Conservation (phyloP, 139 green algal genomes). For the Choricystis sp. region DNA sequence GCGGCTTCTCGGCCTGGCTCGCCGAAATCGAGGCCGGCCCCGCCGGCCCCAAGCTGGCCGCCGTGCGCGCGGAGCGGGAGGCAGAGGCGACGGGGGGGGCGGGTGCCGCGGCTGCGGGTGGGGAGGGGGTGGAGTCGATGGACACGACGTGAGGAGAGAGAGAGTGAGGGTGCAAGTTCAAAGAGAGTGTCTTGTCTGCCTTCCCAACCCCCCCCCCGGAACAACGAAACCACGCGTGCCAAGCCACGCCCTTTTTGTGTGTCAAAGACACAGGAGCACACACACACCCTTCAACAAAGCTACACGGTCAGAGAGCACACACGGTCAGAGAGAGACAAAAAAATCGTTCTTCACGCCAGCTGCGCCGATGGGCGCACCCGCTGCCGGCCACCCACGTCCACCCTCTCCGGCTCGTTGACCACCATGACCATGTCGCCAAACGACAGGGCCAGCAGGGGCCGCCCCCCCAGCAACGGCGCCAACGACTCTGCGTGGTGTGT, state of each 20-base stretch:
- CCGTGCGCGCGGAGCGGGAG: neutral
- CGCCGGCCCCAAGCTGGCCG: neutral
- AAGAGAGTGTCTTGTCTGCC: no score
- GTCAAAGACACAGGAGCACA: no score
- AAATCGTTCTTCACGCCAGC: neutral
- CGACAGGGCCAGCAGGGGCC: slow-evolving; percentile 46
- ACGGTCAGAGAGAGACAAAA: neutral
- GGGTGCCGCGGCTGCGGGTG: neutral
- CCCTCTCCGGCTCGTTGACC: slow-evolving; percentile 12
- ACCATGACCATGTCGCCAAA: slow-evolving; percentile 68
- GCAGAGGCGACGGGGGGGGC: no score
- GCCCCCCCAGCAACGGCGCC: slow-evolving; percentile 37
- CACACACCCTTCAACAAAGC: no score
- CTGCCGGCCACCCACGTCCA: neutral
- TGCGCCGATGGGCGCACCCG: no score
- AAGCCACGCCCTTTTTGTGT: no score
- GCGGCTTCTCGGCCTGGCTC: neutral
- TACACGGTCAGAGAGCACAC: no score
- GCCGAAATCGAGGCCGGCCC: neutral
- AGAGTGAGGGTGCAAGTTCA: no score
- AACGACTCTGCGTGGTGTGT: slow-evolving; percentile 34
- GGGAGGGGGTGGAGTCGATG: neutral
- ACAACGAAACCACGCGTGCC: no score
- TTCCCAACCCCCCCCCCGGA: no score
- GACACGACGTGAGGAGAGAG: neutral